Percentiles rank a stretch among this genome's conserved stretches.
phyloP scores from a whole-genome alignment of 2,329 filamentous ascomycete species.

The Dactylellina leptospora region DNA sequence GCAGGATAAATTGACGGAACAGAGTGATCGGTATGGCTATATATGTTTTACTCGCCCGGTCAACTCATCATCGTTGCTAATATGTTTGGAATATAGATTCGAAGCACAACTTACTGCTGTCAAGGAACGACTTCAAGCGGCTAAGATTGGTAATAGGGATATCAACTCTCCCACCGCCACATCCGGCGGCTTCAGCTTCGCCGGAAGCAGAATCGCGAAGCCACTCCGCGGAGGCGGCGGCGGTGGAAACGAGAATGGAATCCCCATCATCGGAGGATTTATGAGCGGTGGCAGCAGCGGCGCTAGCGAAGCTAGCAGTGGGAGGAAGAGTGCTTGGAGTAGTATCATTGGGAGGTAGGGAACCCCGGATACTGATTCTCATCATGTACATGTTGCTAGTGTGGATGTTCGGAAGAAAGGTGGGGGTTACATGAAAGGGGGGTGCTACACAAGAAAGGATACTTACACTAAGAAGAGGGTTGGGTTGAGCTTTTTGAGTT shows the following conservation, averaged over 20 bases:
- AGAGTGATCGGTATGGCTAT: slow-evolving; percentile 87
- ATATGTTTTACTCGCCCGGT: slow-evolving; percentile 13
- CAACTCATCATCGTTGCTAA: slow-evolving; percentile 15
- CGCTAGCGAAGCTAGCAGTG: slow-evolving; percentile 25
- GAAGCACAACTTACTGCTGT: slow-evolving; percentile 95
- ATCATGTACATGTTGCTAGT: not conserved
- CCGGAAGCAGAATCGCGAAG: slow-evolving; percentile 73
- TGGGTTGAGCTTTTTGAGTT: slow-evolving; percentile 12
- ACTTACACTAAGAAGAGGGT: slow-evolving; percentile 4
- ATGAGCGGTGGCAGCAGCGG: slow-evolving; percentile 26
- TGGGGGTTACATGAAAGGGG: not conserved
- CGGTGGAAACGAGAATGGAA: slow-evolving; percentile 62
- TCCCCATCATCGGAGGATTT: slow-evolving; percentile 37
- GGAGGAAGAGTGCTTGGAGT: slow-evolving; percentile 43
- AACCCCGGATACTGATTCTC: slow-evolving; percentile 10
- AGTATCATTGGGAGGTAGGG: slow-evolving; percentile 44
- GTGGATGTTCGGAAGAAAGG: not conserved
- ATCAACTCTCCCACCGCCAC: slow-evolving; percentile 69
- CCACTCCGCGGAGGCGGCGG: slow-evolving; percentile 71
- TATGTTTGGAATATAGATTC: slow-evolving; percentile 70
- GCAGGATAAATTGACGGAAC: slow-evolving; percentile 96
- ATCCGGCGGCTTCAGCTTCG: slow-evolving; percentile 73
- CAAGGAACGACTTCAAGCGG: slow-evolving; percentile 95
- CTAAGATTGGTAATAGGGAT: slow-evolving; percentile 88
- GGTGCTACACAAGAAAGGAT: not conserved